Percentiles rank a stretch among this genome's conserved stretches.
These are phyloP conservation scores for Phanerodontia chrysosporium DNA, from an alignment of 768 basidiomycete species.

Conservation along the genomic window DNA sequence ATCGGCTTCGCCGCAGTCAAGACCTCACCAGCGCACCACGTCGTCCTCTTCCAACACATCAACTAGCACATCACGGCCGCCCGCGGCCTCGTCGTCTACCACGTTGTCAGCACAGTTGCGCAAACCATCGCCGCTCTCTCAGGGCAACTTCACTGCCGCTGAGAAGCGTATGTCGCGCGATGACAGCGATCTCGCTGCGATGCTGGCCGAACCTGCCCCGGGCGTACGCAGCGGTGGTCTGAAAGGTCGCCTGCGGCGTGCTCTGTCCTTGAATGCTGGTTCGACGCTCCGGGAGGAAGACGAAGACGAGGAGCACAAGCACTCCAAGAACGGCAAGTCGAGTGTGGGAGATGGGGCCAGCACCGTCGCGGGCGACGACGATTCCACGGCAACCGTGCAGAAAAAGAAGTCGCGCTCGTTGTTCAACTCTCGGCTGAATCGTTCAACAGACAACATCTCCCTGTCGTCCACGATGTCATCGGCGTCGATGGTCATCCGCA, in stretches of 20 bases:
- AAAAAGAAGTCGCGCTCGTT: constrained; percentile 76
- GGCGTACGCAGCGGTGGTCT: constrained; percentile 62
- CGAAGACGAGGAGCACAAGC: constrained; percentile 32
- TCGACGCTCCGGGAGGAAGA: constrained; percentile 57
- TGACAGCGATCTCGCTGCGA: constrained; percentile 63
- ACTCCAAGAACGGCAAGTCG: constrained; percentile 7
- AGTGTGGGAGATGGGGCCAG: constrained; percentile 1
- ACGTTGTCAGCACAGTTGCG: constrained; percentile 28
- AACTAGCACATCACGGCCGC: constrained; percentile 26
- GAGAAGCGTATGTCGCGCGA: constrained; percentile 78
- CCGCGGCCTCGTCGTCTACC: constrained; percentile 30
- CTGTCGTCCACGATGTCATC: constrained; percentile 91
- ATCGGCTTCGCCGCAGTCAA: constrained; percentile 23
- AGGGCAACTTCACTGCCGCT: constrained; percentile 55
- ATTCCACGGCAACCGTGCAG: constrained; percentile 29
- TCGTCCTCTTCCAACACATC: constrained; percentile 44
- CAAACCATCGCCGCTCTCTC: constrained; percentile 65
- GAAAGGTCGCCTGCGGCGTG: constrained; percentile 73
- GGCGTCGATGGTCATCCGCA: constrained; percentile 94
- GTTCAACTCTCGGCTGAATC: constrained; percentile 86
- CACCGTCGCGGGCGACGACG: constrained; percentile 24
- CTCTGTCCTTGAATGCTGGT: constrained; percentile 60
- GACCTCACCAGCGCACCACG: constrained; percentile 43
- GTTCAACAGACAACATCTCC: constrained; percentile 92
- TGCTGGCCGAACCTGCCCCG: constrained; percentile 43